Percentiles rank a stretch among this genome's conserved stretches.
Evolutionary conservation across 768 basidiomycete genomes (phyloP).

Genomic region (Termitomyces sp.): DNA sequence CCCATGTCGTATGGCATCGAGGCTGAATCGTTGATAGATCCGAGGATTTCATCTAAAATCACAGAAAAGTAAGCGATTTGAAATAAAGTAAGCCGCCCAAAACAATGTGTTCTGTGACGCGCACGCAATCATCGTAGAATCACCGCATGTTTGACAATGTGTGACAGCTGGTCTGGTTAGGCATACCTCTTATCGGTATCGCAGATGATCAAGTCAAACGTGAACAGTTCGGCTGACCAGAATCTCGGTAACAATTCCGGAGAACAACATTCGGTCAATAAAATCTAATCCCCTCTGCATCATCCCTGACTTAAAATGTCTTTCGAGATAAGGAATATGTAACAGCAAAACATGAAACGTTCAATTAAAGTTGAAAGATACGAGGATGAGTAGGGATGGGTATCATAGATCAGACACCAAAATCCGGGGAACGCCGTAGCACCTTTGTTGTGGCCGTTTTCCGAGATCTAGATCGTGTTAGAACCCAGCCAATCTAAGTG

Average conservation of each 20-base stretch:
- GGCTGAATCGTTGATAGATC: background rate
- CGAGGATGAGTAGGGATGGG: background rate
- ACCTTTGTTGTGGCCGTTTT: too few relatives aligned
- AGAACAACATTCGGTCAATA: background rate
- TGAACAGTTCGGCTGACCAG: background rate
- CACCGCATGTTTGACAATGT: conserved; percentile 3
- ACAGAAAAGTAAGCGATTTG: background rate
- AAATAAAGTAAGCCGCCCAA: background rate
- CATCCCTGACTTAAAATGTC: background rate
- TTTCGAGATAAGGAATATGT: background rate
- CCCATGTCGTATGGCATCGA: background rate
- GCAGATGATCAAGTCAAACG: conserved; percentile 4
- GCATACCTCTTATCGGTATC: conserved; percentile 6
- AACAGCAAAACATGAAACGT: background rate
- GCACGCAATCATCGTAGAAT: background rate
- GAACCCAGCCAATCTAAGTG: too few relatives aligned
- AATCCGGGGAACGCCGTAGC: background rate
- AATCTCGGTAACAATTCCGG: conserved; percentile 2
- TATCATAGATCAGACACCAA: background rate
- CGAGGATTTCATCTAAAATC: background rate
- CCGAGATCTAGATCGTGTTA: too few relatives aligned
- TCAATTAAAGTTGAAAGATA: background rate
- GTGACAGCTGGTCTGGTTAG: background rate
- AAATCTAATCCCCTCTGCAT: background rate
- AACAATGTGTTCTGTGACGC: background rate